Conservation (phyloP, 768 basidiomycete species). For the Boletus fagicola region DNA sequence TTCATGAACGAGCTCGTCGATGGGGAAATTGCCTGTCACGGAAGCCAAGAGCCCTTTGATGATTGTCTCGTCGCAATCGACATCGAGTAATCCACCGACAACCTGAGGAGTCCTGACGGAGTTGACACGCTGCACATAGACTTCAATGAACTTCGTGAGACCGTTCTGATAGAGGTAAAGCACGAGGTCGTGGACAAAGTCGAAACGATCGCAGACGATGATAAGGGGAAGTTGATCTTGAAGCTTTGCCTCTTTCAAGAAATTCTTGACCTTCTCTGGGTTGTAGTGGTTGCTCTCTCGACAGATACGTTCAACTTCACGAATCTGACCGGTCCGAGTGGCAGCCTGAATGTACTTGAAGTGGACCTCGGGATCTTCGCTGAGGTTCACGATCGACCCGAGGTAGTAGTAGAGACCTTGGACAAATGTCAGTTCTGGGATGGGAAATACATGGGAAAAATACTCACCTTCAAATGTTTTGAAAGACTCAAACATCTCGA, state of each 20-base stretch:
- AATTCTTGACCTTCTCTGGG: conserved; percentile 99
- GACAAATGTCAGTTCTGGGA: not conserved
- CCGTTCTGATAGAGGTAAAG: conserved; percentile 98
- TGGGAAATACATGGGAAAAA: not conserved
- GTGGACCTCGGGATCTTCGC: conserved; percentile 94
- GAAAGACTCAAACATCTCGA: conserved; percentile 97
- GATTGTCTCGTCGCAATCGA: conserved; percentile 94
- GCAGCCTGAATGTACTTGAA: conserved; percentile 99
- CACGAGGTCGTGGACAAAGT: conserved; percentile 98
- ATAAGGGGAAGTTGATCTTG: conserved; percentile 96
- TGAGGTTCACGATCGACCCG: conserved; percentile 95
- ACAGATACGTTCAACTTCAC: conserved; percentile 98
- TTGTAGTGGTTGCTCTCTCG: conserved; percentile 97
- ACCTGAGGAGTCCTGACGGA: conserved; percentile 97
- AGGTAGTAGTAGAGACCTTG: conserved; percentile 96
- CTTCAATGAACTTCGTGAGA: conserved; percentile 95
- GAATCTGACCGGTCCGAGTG: conserved; percentile 95
- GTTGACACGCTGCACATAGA: conserved; percentile 99
- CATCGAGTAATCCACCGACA: conserved; percentile 92
- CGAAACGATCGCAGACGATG: conserved; percentile 99
- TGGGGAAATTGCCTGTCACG: conserved; percentile 95
- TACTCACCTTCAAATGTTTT: conserved; percentile 88
- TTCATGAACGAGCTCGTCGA: conserved; percentile 96
- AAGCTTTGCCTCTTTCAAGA: conserved; percentile 98
- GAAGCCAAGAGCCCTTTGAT: conserved; percentile 94